phyloP scores from a whole-genome alignment of 371 early-diverging fungal species.

The Mucor saturninus region DNA sequence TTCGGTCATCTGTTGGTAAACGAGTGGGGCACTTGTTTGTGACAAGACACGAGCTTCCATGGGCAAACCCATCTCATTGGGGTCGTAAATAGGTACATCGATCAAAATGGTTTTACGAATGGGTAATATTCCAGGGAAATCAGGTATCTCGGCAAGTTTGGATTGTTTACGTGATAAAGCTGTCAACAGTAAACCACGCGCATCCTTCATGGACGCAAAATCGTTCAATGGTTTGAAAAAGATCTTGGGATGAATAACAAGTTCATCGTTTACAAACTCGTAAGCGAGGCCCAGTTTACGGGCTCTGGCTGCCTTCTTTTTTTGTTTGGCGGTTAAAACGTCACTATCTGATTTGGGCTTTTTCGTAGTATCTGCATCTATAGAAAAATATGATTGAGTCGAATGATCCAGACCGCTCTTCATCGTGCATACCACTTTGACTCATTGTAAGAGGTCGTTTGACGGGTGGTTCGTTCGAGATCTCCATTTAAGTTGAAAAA shows the following conservation, averaged over 20 bases:
- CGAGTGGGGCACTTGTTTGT: slow-evolving; percentile 8
- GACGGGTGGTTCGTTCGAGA: not conserved
- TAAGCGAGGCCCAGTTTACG: slow-evolving; percentile 23
- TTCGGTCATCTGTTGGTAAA: slow-evolving; percentile 17
- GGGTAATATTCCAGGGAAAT: slow-evolving; percentile 20
- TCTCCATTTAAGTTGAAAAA: too few relatives aligned
- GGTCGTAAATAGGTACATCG: slow-evolving; percentile 35
- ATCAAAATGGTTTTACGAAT: slow-evolving; percentile 28
- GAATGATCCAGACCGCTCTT: too few relatives aligned
- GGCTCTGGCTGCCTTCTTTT: slow-evolving; percentile 27
- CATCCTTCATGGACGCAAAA: slow-evolving; percentile 31
- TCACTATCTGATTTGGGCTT: slow-evolving; percentile 2
- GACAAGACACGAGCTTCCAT: slow-evolving; percentile 21
- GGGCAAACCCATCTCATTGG: slow-evolving; percentile 24
- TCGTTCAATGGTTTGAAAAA: slow-evolving; percentile 24
- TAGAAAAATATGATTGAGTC: not conserved
- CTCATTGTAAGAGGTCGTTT: not conserved
- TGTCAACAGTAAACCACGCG: slow-evolving; percentile 23
- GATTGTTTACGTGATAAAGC: slow-evolving; percentile 22
- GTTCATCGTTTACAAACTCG: slow-evolving; percentile 13
- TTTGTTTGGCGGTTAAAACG: slow-evolving; percentile 22
- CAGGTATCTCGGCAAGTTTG: slow-evolving; percentile 22
- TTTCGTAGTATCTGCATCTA: slow-evolving; percentile 5
- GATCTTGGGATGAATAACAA: slow-evolving; percentile 28
- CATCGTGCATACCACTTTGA: not conserved